Base-by-base conservation (phyloP, 352 stramenopile genomes). In the Aphanomyces astaci region DNA sequence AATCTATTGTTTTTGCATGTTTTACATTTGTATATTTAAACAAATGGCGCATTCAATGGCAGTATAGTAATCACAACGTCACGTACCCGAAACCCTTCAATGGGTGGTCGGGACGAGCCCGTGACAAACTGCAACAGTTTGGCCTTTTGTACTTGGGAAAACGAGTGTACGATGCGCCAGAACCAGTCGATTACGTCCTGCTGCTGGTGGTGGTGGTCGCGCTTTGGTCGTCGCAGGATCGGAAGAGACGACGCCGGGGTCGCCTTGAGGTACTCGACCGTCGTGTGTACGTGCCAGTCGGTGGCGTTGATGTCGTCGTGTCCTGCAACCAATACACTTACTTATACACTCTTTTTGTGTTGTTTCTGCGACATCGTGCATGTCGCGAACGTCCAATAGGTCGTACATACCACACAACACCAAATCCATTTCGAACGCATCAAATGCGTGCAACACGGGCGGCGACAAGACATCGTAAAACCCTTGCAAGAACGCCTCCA, bases 401-500 rank as follows among this genome's bases (percentile, higher is more conserved):
- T 43, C 36, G 36, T 43, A 43, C 30, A 91, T 79, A 27, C 82
- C 82, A 49, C 82, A 90, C 5, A 90, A 69, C 49, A 88, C 79
- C 22, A 90, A 76, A 54, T 90, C 82, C 4, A 90, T 74, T 63
- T 90, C 82, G 55, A 88, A 81, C 67, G 89, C 89, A 62, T 89
- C 82, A 62, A 92, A 88, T 2, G 90, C 78, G 0, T 77, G 76
- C 9, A 90, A 70, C 39, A 87, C 24, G 0, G 72, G 46, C 57
- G 84, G 79, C 10, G 83, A 81, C 15, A 92, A 75, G 33, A 92
- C 76, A 25, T 90, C 83, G 64, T 89, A 87, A 30, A 92, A 76
- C 1, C 83, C 83, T 9, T 71, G 72, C 4, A 92, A 67, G 24
- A 92, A 73, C 31, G 82, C 79, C 31, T 83, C 73, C n/a, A 90